Percentiles rank a stretch among this genome's conserved stretches.
phyloP scores from a whole-genome alignment of 2,329 filamentous ascomycete genomes.

The Penicillium sp. region DNA sequence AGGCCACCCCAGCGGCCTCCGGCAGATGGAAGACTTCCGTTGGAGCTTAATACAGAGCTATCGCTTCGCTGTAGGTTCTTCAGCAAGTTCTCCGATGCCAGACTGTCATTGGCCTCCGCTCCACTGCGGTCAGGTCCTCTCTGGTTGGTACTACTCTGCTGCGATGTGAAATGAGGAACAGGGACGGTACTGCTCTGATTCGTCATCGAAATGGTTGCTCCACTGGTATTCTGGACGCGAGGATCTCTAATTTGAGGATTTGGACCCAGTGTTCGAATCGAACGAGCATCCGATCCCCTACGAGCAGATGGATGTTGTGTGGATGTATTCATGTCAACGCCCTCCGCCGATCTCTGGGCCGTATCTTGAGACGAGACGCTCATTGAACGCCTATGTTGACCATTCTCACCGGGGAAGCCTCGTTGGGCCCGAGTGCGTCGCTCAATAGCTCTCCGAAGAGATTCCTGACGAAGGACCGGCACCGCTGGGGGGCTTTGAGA shows the following conservation, averaged over 20 bases:
- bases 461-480: slow-evolving; percentile 56
- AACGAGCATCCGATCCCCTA: slow-evolving; percentile 49
- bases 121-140: slow-evolving; percentile 28
- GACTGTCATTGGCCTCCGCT: slow-evolving; percentile 41
- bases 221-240: slow-evolving; percentile 51
- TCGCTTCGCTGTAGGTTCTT: slow-evolving; percentile 59
- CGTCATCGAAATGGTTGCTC: slow-evolving; percentile 57
- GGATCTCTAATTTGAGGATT: slow-evolving; percentile 52
- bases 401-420: slow-evolving; percentile 39
- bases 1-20: slow-evolving; percentile 60
- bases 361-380: slow-evolving; percentile 52
- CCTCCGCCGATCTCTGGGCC: slow-evolving; percentile 39
- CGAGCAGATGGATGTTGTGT: slow-evolving; percentile 33
- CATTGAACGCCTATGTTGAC: slow-evolving; percentile 44
- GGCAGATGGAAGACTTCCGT: slow-evolving; percentile 52
- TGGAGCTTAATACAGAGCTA: slow-evolving; percentile 51
- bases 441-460: slow-evolving; percentile 59
- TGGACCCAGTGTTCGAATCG: slow-evolving; percentile 47
- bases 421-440: slow-evolving; percentile 54
- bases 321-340: slow-evolving; percentile 31
- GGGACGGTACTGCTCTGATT: slow-evolving; percentile 55
- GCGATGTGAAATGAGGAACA: slow-evolving; percentile 58
- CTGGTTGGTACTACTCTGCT: slow-evolving; percentile 38
- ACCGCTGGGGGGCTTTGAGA: slow-evolving; percentile 59
- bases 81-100: slow-evolving; percentile 61